Evolutionary conservation across 1,139 yeast species (phyloP).

Genomic region (Diutina siamensis): DNA sequence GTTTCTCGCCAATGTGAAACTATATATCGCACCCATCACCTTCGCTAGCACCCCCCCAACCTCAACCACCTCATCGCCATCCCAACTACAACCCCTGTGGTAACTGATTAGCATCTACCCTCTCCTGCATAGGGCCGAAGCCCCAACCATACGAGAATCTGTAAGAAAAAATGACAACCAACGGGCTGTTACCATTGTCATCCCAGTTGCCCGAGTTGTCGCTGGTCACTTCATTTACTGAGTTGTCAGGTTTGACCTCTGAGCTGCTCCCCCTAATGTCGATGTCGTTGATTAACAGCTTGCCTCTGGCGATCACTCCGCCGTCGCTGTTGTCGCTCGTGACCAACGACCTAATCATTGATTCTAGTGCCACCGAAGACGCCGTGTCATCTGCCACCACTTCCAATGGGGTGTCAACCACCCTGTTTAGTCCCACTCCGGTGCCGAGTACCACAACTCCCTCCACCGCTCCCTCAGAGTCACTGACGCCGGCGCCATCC

Average conservation of each 20-base stretch:
- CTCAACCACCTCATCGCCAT: background rate
- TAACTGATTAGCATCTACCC: background rate
- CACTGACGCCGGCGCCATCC: background rate
- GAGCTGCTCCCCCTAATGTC: background rate
- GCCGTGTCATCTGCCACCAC: slow-evolving; percentile 2
- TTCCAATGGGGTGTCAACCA: background rate
- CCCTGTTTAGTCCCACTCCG: background rate
- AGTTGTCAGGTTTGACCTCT: background rate
- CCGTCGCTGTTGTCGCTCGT: background rate
- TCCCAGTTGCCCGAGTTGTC: background rate
- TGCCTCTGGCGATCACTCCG: background rate
- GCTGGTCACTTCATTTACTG: background rate
- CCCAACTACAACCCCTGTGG: background rate
- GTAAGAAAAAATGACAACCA: background rate
- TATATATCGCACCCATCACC: background rate
- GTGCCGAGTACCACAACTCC: background rate
- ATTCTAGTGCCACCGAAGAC: background rate
- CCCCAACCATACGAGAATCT: background rate
- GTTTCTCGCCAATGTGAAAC: background rate
- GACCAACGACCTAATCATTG: background rate
- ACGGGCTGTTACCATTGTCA: background rate
- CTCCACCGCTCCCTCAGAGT: background rate
- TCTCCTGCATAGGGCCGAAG: background rate
- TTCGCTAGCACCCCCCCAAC: background rate
- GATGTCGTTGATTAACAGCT: background rate